Base-by-base conservation (phyloP, 768 basidiomycete genomes). In the Russula sp. region DNA sequence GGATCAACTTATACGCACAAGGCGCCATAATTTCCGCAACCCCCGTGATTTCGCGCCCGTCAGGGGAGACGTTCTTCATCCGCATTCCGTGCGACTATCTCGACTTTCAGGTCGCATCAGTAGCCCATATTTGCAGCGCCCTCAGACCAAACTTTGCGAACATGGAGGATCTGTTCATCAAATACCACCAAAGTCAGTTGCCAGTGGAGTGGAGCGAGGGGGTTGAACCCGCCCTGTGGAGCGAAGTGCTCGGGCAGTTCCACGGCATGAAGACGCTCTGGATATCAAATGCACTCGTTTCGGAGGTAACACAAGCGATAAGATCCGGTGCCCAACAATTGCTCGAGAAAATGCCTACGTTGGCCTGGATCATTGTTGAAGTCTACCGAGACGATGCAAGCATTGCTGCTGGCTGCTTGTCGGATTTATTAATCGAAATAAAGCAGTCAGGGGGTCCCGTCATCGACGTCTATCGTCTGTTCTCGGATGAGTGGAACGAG, bases 181-280 rank as follows among this genome's bases (percentile, higher is more conserved):
- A 50, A 50, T 58, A 48, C n/a, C 47, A 48, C 48, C 47, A 58
- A 40, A 27, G n/a, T 40, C 57, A 40, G 34, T 27, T 58, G 35
- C 47, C 57, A 35, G 13, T 0, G 22, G 27, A 37, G 22, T 58
- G 47, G 57, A 13, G 27, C 14, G 22, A 37, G 3, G 34, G 50
- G 57, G 47, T 58, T 22, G 57, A 58, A 35, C 47, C 20, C 8
- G 10, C 20, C 8, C 47, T 58, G 9, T 58, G 57, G 57, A 22
- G 35, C 6, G 47, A 48, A 16, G 2, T 58, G 35, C 13, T 58
- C 22, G 34, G 22, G 48, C 57, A 48, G 22, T 58, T 58, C 11
- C 13, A 35, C 16, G 22, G 57, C 20, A 48, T 58, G 47, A 58
- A 50, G 42, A 58, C 45, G 35, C 27, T 58, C 47, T 58, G 57